Conservation (phyloP, 1,284 basidiomycete species). For the Mrakiaceae sp. region DNA sequence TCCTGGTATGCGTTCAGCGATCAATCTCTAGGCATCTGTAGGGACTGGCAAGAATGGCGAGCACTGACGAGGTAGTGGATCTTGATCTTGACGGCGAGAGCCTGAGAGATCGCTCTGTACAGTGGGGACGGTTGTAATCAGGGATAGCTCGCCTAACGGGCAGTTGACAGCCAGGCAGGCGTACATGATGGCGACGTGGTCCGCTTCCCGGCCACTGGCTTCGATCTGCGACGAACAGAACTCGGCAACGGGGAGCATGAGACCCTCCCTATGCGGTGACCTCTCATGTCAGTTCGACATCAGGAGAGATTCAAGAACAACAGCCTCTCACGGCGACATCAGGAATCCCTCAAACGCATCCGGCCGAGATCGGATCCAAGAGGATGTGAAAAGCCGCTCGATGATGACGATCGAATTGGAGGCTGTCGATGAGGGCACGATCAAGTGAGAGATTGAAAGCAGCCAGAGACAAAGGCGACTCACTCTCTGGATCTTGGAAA, state of each 20-base stretch:
- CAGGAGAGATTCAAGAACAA: too few species aligned
- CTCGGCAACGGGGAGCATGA: conserved; percentile 46
- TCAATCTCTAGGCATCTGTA: too few species aligned
- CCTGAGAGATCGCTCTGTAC: background rate
- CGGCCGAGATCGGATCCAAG: conserved; percentile 58
- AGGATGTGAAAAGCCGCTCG: conserved; percentile 67
- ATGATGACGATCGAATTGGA: conserved; percentile 11
- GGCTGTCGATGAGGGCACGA: background rate
- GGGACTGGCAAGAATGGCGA: too few species aligned
- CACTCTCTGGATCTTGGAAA: conserved; percentile 1
- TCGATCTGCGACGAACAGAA: conserved; percentile 73
- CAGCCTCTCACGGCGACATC: conserved; percentile 43
- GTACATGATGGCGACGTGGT: conserved; percentile 51
- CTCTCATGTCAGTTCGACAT: too few species aligned
- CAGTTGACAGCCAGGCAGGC: too few species aligned
- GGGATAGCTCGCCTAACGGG: too few species aligned
- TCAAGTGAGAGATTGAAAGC: too few species aligned
- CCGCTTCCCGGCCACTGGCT: conserved; percentile 72
- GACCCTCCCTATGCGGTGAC: conserved; percentile 37
- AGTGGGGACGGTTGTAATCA: too few species aligned
- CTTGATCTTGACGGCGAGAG: background rate
- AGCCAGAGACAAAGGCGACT: too few species aligned
- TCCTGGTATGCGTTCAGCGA: background rate
- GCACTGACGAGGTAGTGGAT: background rate
- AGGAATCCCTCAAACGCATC: conserved; percentile 60